A percentile compares a stretch with the other conserved stretches of the same genome.
Evolutionary conservation across 345 rosid genomes (phyloP).

Genomic region (Citrus inodora): DNA sequence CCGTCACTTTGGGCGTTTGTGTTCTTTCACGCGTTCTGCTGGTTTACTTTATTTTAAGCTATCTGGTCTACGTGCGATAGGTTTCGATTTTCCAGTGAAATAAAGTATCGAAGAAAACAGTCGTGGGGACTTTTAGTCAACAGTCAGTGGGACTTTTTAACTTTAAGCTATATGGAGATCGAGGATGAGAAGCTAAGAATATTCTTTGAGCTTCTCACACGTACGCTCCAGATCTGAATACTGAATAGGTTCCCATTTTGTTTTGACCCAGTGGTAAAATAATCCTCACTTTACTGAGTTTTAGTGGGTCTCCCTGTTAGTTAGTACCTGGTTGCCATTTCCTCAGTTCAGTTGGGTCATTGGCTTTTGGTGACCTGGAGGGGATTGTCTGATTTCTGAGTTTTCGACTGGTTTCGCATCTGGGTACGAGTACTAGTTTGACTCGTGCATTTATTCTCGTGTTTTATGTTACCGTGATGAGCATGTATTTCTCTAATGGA

Average conservation of each 20-base stretch:
- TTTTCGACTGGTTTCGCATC: constrained; percentile 8
- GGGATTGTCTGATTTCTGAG: background rate
- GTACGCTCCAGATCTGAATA: constrained; percentile 30
- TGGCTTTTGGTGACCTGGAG: constrained; percentile 12
- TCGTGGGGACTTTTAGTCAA: constrained; percentile 36
- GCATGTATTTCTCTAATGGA: background rate
- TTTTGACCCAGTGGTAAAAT: background rate
- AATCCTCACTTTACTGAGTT: background rate
- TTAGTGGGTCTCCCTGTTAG: background rate
- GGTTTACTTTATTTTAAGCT: constrained; percentile 11
- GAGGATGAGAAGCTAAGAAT: background rate
- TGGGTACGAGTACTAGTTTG: constrained; percentile 1
- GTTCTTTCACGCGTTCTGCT: constrained; percentile 1
- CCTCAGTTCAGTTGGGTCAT: constrained; percentile 4
- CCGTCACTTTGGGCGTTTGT: constrained; percentile 5
- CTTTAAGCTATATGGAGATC: constrained; percentile 3
- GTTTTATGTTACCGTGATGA: background rate
- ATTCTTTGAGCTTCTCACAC: constrained; percentile 20
- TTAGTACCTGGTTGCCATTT: background rate
- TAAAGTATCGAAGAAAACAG: constrained; percentile 12
- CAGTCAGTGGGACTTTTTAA: constrained; percentile 16
- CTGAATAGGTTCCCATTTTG: background rate
- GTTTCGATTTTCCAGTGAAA: constrained; percentile 15
- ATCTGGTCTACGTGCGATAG: background rate
- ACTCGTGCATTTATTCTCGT: background rate